These are phyloP conservation scores for Salicornia ramosissima DNA, from an alignment of 148 eudicot genomes.

Conservation along the genomic window DNA sequence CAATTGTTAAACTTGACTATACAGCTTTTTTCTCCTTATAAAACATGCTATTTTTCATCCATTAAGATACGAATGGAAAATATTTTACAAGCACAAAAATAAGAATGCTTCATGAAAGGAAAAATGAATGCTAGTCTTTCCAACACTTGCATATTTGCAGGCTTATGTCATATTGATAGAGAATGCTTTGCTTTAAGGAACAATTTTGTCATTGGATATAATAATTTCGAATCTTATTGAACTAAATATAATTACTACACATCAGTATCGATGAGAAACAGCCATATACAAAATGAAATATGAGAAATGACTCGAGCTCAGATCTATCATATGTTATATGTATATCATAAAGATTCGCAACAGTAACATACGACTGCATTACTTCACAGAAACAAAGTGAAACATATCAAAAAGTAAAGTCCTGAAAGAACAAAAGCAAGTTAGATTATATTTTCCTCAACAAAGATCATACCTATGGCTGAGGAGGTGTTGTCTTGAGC, in stretches of 20 bases:
- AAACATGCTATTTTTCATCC: neutral
- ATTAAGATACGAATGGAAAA: neutral
- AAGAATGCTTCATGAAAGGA: no score
- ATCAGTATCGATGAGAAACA: neutral
- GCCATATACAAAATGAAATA: no score
- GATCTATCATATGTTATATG: neutral
- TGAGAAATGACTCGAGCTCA: no score
- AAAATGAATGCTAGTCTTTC: neutral
- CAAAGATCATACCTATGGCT: constrained; percentile 56
- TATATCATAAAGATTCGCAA: neutral
- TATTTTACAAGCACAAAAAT: neutral
- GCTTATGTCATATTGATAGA: neutral
- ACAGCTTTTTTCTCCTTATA: neutral
- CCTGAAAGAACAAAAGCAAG: neutral
- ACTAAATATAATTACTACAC: neutral
- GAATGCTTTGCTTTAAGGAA: neutral
- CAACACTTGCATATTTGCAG: neutral
- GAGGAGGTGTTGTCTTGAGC: constrained; percentile 97
- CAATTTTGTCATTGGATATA: neutral
- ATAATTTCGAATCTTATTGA: no score
- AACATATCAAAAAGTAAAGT: neutral
- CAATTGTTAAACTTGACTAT: neutral
- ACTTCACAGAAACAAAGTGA: neutral
- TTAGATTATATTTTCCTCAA: neutral
- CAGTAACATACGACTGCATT: neutral